These are phyloP conservation scores for Phalaenopsis hybrid DNA, from an alignment of 116 monocot species.

Conservation along the genomic window DNA sequence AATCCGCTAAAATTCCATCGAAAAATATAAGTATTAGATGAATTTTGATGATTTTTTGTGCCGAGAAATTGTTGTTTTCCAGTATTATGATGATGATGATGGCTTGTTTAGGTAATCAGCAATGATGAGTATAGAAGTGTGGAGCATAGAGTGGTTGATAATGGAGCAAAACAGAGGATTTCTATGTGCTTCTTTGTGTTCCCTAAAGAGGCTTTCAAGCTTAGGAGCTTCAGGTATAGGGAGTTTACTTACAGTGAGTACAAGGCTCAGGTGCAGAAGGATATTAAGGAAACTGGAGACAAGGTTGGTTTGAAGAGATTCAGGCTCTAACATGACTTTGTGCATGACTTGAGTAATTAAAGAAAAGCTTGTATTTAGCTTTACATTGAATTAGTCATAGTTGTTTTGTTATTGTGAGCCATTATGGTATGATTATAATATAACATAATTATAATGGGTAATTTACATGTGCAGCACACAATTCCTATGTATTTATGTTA, in stretches of 20 bases:
- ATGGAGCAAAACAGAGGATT: conserved; percentile 7
- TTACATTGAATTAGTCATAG: not conserved
- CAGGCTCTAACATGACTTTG: not conserved
- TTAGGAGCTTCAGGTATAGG: conserved; percentile 8
- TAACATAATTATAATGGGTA: no score
- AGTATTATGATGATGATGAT: not conserved
- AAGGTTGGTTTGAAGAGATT: conserved; percentile 12
- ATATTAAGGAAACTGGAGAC: conserved; percentile 5
- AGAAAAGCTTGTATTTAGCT: not conserved
- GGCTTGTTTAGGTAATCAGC: conserved; percentile 8
- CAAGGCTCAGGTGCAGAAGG: conserved; percentile 14
- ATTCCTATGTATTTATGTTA: no score
- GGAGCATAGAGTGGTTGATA: conserved; percentile 17
- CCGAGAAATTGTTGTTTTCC: no score
- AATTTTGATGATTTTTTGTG: no score
- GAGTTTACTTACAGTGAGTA: conserved; percentile 13
- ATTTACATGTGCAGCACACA: no score
- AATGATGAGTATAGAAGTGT: conserved; percentile 17
- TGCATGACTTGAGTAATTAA: not conserved
- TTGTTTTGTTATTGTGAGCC: no score
- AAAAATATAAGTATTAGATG: no score
- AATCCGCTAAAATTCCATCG: no score
- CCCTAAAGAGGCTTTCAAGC: conserved; percentile 10
- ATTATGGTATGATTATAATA: no score
- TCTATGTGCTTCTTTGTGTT: conserved; percentile 17